Evolutionary conservation across 805 yeast species (phyloP).

Genomic region (Kluyveromyces starmeri): DNA sequence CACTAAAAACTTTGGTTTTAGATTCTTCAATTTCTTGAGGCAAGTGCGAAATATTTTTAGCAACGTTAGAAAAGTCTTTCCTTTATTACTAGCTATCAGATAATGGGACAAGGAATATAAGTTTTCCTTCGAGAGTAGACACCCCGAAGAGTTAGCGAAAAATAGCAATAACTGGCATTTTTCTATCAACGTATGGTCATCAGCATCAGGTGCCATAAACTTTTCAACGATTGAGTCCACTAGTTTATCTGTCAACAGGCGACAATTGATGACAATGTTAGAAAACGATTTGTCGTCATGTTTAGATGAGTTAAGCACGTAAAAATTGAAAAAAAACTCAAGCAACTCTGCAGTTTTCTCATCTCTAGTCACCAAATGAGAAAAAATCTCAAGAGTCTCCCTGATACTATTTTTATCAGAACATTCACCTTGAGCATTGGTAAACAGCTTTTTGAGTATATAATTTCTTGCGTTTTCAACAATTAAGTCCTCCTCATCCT

Average conservation of each 20-base stretch:
- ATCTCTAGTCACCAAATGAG: conserved; percentile 30
- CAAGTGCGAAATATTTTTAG: conserved; percentile 46
- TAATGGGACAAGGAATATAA: conserved; percentile 57
- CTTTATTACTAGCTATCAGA: conserved; percentile 41
- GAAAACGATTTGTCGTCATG: conserved; percentile 10
- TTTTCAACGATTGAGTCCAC: conserved; percentile 22
- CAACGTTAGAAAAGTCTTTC: conserved; percentile 27
- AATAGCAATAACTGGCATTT: conserved; percentile 37
- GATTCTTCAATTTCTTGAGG: conserved; percentile 34
- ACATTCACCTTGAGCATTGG: conserved; percentile 7
- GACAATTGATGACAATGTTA: not conserved
- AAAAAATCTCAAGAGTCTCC: conserved; percentile 28
- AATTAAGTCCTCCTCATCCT: conserved; percentile 62
- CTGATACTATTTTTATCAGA: conserved; percentile 11
- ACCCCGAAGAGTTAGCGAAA: conserved; percentile 44
- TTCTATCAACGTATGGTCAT: conserved; percentile 25
- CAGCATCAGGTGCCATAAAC: conserved; percentile 26
- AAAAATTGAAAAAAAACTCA: conserved; percentile 39
- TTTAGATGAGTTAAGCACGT: conserved; percentile 29
- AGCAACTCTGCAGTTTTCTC: conserved; percentile 37
- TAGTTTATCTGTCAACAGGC: conserved; percentile 13
- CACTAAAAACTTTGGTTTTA: conserved; percentile 43
- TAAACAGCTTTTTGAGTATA: conserved; percentile 34
- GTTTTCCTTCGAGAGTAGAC: conserved; percentile 57
- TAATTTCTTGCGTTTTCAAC: conserved; percentile 34